phyloP scores from a whole-genome alignment of 352 stramenopile genomes.

The Globisporangium recalcitrans region DNA sequence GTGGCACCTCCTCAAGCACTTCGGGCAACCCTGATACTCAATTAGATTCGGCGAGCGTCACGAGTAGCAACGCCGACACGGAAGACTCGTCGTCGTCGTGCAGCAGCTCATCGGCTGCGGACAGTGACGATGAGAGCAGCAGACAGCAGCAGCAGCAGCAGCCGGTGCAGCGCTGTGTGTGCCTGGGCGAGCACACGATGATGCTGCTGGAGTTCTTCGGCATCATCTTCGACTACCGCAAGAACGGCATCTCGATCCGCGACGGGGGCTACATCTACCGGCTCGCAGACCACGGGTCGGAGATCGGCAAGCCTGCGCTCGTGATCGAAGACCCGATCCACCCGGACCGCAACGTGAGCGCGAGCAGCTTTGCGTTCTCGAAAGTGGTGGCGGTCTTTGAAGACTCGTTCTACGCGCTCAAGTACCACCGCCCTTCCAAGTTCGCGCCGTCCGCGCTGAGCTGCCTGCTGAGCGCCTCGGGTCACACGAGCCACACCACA shows the following conservation, averaged over 20 bases:
- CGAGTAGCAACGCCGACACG: constrained; percentile 75
- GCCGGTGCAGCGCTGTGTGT: constrained; percentile 21
- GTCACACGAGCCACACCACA: constrained; percentile 34
- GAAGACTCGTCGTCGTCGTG: constrained; percentile 65
- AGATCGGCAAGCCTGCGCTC: constrained; percentile 60
- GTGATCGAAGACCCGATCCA: constrained; percentile 89
- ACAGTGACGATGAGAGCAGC: constrained; percentile 48
- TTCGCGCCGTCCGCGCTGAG: constrained; percentile 76
- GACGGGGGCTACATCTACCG: constrained; percentile 85
- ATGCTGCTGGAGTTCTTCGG: constrained; percentile 84
- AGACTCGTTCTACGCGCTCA: constrained; percentile 80
- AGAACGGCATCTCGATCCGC: constrained; percentile 79
- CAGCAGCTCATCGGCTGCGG: constrained; percentile 37
- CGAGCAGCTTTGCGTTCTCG: constrained; percentile 82
- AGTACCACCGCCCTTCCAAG: constrained; percentile 75
- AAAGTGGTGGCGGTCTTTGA: constrained; percentile 84
- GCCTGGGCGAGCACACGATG: constrained; percentile 65
- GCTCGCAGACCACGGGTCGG: constrained; percentile 45
- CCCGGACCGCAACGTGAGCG: constrained; percentile 80
- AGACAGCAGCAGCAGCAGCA: constrained; percentile 11
- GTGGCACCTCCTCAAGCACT: background rate
- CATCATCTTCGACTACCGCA: constrained; percentile 81
- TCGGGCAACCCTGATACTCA: constrained; percentile 11
- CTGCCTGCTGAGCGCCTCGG: constrained; percentile 65
- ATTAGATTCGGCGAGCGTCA: constrained; percentile 62